Conservation (phyloP, 352 stramenopile species). For the Elongisporangium undulatum region DNA sequence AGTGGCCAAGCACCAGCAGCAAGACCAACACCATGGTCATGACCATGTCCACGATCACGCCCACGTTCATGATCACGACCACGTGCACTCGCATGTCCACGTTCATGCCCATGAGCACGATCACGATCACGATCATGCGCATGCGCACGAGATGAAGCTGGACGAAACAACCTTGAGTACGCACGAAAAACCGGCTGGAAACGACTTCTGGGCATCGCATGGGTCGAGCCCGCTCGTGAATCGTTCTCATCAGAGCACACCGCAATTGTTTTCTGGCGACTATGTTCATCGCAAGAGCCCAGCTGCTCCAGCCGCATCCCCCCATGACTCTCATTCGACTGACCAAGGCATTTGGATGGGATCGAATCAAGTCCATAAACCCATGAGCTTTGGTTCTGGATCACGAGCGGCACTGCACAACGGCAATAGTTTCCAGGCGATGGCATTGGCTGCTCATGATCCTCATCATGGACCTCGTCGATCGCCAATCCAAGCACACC, state of each 20-base stretch:
- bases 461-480: neutral
- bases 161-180: slow-evolving; percentile 41
- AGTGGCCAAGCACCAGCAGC: slow-evolving; percentile 40
- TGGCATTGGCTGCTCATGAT: neutral
- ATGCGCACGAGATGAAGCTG: slow-evolving; percentile 14
- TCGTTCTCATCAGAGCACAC: neutral
- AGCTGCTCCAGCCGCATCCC: neutral
- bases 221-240: neutral
- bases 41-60: slow-evolving; percentile 10
- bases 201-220: slow-evolving; percentile 20
- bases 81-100: slow-evolving; percentile 7
- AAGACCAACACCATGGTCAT: slow-evolving; percentile 7
- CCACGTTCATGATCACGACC: slow-evolving; percentile 13
- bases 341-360: neutral
- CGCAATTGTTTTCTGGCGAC: slow-evolving; percentile 1
- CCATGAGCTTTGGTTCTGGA: neutral
- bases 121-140: slow-evolving; percentile 10
- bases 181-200: slow-evolving; percentile 57
- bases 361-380: neutral
- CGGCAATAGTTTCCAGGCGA: neutral
- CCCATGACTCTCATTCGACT: neutral
- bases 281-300: neutral
- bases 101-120: slow-evolving; percentile 10
- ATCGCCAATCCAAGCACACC: neutral
- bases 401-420: neutral